phyloP scores from a whole-genome alignment of 1,284 basidiomycete species.

The Ustilago shanxiensis region DNA sequence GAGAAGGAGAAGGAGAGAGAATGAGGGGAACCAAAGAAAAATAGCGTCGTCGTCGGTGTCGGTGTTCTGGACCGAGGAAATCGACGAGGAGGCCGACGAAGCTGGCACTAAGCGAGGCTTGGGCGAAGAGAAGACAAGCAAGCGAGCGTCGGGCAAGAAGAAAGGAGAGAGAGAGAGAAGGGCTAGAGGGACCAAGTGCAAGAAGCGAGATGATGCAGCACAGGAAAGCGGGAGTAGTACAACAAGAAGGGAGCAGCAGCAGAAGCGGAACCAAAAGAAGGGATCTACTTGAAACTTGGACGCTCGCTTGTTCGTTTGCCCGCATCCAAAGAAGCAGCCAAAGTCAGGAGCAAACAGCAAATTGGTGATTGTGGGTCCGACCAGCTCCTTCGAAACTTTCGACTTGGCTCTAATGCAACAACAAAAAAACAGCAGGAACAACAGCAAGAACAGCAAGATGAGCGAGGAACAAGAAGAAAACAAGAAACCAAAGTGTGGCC shows the following conservation, averaged over 20 bases:
- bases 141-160: background rate
- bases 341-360: background rate
- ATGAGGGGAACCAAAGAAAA: too few species aligned
- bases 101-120: background rate
- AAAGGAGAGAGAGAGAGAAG: background rate
- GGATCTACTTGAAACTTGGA: background rate
- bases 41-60: background rate
- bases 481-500: background rate
- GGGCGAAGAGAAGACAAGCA: background rate
- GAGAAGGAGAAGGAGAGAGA: background rate
- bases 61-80: background rate
- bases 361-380: background rate
- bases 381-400: background rate
- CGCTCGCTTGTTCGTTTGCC: background rate
- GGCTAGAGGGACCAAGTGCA: background rate
- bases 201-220: background rate
- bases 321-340: background rate
- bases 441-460: background rate
- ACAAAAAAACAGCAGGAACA: background rate
- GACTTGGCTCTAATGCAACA: background rate
- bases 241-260: background rate
- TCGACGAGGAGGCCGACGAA: background rate
- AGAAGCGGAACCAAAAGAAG: constrained; percentile 2
- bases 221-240: background rate
- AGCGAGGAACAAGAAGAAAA: constrained; percentile 4